Evolutionary conservation across 2,329 filamentous ascomycete genomes (phyloP).

Genomic region (Fusarium sacchari): DNA sequence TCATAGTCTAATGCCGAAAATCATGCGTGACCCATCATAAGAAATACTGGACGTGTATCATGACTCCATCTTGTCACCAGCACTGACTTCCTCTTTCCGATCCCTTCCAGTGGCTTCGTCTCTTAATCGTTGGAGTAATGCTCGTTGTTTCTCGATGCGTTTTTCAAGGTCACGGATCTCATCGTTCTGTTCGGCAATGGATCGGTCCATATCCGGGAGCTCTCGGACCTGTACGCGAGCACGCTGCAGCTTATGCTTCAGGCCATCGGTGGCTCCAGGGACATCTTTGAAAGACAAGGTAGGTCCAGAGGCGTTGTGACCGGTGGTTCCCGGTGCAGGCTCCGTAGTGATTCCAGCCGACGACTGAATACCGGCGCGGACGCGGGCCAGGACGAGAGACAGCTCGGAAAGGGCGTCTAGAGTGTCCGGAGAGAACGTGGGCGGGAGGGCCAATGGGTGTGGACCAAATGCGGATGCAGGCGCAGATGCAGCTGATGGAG

Average conservation of each 20-base stretch:
- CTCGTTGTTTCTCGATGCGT: constrained; percentile 70
- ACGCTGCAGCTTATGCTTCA: constrained; percentile 86
- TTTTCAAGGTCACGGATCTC: constrained; percentile 76
- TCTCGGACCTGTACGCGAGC: constrained; percentile 73
- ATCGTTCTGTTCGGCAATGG: constrained; percentile 73
- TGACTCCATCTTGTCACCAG: constrained; percentile 55
- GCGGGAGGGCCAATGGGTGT: constrained; percentile 63
- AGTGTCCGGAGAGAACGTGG: constrained; percentile 79
- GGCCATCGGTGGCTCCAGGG: constrained; percentile 76
- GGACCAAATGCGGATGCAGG: constrained; percentile 31
- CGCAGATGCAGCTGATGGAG: constrained; percentile 45
- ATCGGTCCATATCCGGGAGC: constrained; percentile 76
- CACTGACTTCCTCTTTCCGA: constrained; percentile 43
- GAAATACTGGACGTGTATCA: constrained; percentile 32
- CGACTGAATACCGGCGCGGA: constrained; percentile 64
- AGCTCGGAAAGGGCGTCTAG: constrained; percentile 89
- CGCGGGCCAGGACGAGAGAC: constrained; percentile 78
- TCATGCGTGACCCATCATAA: constrained; percentile 7
- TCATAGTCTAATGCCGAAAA: background rate
- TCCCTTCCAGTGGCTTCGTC: constrained; percentile 54
- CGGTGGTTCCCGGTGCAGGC: constrained; percentile 50
- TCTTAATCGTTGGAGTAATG: constrained; percentile 64
- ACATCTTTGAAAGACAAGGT: constrained; percentile 75
- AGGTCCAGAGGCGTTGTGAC: constrained; percentile 48
- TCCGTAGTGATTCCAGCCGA: constrained; percentile 53